Base-by-base conservation (phyloP, 257 asterid genomes). In the Catharanthus roseus region DNA sequence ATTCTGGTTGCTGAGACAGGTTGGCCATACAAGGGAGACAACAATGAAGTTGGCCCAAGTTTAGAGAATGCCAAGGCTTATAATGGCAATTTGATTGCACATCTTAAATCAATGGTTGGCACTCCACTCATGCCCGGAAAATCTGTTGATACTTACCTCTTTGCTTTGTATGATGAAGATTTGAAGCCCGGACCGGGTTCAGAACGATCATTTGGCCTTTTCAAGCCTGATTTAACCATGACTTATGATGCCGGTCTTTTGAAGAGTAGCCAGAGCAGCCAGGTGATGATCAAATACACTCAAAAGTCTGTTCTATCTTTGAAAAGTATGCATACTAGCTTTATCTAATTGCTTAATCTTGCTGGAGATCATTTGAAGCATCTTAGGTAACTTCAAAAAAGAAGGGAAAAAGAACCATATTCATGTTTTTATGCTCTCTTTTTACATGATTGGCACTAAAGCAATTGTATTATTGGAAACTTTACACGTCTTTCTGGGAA, bases 21-120 rank as follows among this genome's bases (percentile, higher is more conserved):
- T 38, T 89, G 96, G 96, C 96, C 96, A 26, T 86, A 84, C 82
- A 86, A 82, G 79, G 96, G 96, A 36, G 96, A 87, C 24, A 57
- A 57, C 79, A 69, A 79, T 42, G 92, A 89, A 73, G 85, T 82
- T 41, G 96, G 95, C 8, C 78, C 95, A n/a, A 75, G 90, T 73
- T 4, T 83, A 2, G 95, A 87, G 72, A 89, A 89, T 65, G 95
- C 92, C 65, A 86, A 83, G 82, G 89, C 92, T 41, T 89, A 86
- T 53, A 83, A 80, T 65, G 82, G 75, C 19, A 89, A 89, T 67
- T 75, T 89, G 82, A 71, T 89, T 39, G 72, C 86, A 18, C 90
- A 83, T 60, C 73, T 89, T 69, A 86, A 85, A 63, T 87, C 95
- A 4, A 73, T 75, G 86, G 88, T 82, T 4, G 95, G 96, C 45